Evolutionary conservation across 192 early-diverging fungal genomes (phyloP).

Genomic region (Rhizoclosmatium sp.): DNA sequence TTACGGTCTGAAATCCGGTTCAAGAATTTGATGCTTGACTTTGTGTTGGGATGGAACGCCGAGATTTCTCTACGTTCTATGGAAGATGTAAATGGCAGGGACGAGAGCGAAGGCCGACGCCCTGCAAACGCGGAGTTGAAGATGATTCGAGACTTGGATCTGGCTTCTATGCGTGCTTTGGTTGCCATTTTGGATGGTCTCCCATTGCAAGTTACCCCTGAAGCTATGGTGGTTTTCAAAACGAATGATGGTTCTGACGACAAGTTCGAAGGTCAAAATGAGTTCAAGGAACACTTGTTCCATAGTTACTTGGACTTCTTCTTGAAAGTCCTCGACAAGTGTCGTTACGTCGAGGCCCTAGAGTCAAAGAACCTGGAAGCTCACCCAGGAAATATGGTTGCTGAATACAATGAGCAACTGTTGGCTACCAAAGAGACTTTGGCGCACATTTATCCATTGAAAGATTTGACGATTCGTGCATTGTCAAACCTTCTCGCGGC

Average conservation of each 20-base stretch:
- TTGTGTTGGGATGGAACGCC: constrained; percentile 80
- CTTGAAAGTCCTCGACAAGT: constrained; percentile 74
- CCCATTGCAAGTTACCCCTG: constrained; percentile 68
- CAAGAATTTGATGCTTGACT: constrained; percentile 75
- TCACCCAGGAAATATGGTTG: constrained; percentile 7
- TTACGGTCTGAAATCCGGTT: constrained; percentile 77
- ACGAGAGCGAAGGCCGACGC: not conserved
- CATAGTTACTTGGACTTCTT: constrained; percentile 81
- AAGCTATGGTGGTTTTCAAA: constrained; percentile 14
- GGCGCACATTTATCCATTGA: constrained; percentile 71
- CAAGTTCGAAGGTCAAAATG: constrained; percentile 34
- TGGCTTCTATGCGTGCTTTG: constrained; percentile 79
- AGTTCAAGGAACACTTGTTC: constrained; percentile 72
- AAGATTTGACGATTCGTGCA: constrained; percentile 87
- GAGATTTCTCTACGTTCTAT: constrained; percentile 49
- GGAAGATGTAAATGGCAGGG: not conserved
- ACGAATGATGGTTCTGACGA: constrained; percentile 27
- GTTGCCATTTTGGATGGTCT: constrained; percentile 72
- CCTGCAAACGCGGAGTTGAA: constrained; percentile 47
- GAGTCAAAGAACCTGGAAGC: constrained; percentile 29
- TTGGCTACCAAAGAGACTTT: constrained; percentile 63
- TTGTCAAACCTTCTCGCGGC: constrained; percentile 89
- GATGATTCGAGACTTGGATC: constrained; percentile 77
- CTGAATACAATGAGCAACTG: constrained; percentile 34
- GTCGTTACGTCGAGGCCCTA: constrained; percentile 63